Conservation (phyloP, 2,329 filamentous ascomycete species). For the Colletotrichum orbiculare region DNA sequence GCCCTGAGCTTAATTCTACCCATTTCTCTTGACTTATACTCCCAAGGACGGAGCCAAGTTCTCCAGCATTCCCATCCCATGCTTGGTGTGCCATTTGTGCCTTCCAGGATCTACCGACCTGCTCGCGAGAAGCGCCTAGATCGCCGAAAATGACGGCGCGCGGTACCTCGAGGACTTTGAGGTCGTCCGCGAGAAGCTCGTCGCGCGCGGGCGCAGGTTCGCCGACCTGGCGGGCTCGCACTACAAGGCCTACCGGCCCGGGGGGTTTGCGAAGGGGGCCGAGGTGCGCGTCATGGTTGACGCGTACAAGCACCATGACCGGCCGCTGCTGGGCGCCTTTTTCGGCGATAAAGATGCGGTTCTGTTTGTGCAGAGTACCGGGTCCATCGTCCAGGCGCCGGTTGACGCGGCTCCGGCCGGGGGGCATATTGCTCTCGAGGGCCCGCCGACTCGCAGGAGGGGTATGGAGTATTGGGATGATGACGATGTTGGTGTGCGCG, state of each 20-base stretch:
- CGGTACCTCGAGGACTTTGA: slow-evolving; percentile 54
- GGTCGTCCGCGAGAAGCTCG: slow-evolving; percentile 46
- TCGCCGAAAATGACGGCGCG: slow-evolving; percentile 33
- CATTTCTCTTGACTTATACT: too few relatives aligned
- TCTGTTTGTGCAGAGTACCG: slow-evolving; percentile 11
- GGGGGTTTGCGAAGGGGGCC: slow-evolving; percentile 25
- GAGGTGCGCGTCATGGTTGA: slow-evolving; percentile 31
- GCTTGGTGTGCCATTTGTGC: too few relatives aligned
- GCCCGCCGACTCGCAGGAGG: background rate
- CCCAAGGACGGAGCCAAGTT: too few relatives aligned
- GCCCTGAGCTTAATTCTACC: too few relatives aligned
- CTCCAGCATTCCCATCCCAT: too few relatives aligned
- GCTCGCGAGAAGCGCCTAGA: too few relatives aligned
- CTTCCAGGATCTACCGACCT: too few relatives aligned
- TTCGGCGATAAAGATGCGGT: background rate
- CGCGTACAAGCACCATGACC: background rate
- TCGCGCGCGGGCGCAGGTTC: slow-evolving; percentile 56
- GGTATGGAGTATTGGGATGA: background rate
- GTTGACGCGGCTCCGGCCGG: slow-evolving; percentile 23
- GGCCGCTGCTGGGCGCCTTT: background rate
- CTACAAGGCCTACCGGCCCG: slow-evolving; percentile 56
- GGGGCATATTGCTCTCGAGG: slow-evolving; percentile 19
- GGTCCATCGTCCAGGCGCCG: slow-evolving; percentile 36
- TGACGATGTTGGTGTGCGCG: background rate
- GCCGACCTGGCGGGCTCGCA: slow-evolving; percentile 56